These are phyloP conservation scores for Candolleomyces efflorescens DNA, from an alignment of 768 basidiomycete genomes.

Conservation along the genomic window DNA sequence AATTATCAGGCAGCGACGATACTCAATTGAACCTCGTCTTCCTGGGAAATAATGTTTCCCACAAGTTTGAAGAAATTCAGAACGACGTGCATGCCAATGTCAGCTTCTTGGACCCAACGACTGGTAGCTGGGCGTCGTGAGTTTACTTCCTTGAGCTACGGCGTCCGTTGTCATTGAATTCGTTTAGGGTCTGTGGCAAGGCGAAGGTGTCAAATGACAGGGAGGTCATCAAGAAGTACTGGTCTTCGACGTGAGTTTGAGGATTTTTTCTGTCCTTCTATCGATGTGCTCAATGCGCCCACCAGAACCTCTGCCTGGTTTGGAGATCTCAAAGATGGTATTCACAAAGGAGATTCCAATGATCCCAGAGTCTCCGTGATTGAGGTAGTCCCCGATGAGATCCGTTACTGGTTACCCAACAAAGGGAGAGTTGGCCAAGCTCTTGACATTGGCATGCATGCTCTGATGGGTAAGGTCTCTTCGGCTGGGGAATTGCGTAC, in stretches of 20 bases:
- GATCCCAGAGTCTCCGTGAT: conserved; percentile 82
- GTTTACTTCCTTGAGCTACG: conserved; percentile 9
- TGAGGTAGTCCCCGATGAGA: conserved; percentile 73
- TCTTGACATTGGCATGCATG: conserved; percentile 54
- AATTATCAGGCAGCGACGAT: conserved; percentile 35
- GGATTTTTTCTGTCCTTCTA: background rate
- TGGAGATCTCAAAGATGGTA: conserved; percentile 79
- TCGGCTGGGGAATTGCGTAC: conserved; percentile 75
- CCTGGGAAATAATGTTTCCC: conserved; percentile 67
- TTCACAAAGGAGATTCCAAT: conserved; percentile 73
- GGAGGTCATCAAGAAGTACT: conserved; percentile 60
- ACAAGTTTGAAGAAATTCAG: conserved; percentile 74
- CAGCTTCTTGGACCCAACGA: conserved; percentile 63
- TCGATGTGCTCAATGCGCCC: too few species aligned
- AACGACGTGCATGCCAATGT: conserved; percentile 79
- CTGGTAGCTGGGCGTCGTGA: conserved; percentile 73
- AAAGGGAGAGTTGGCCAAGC: conserved; percentile 54
- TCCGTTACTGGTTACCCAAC: conserved; percentile 76
- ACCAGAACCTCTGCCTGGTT: conserved; percentile 71
- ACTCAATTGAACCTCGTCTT: conserved; percentile 58
- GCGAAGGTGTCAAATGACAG: conserved; percentile 64
- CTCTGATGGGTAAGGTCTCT: conserved; percentile 57
- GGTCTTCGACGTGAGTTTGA: conserved; percentile 44
- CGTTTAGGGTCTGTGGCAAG: conserved; percentile 58
- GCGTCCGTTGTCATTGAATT: background rate